Percentiles rank a stretch among this genome's conserved stretches.
Evolutionary conservation across 768 basidiomycete genomes (phyloP).

Genomic region (Mycena maculata): DNA sequence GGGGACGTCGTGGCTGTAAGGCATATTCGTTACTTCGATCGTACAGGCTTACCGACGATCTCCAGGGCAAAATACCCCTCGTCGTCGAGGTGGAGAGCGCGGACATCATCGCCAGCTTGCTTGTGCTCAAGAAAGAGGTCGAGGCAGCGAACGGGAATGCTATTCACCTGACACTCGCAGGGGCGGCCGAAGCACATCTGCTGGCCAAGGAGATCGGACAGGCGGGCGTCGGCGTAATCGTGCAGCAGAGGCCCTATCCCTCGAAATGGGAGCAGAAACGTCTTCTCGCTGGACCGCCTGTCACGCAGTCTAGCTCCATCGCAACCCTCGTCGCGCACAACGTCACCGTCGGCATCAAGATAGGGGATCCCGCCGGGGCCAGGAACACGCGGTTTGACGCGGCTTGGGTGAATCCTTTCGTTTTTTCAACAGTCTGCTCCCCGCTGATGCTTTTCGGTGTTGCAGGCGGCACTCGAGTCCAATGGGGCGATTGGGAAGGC

Average conservation of each 20-base stretch:
- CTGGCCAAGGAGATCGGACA: conserved; percentile 71
- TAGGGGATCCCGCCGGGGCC: conserved; percentile 64
- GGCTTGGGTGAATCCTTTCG: conserved; percentile 57
- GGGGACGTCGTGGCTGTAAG: conserved; percentile 1
- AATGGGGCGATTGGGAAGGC: conserved; percentile 49
- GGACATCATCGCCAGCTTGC: conserved; percentile 78
- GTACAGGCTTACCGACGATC: neutral
- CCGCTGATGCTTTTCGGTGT: neutral
- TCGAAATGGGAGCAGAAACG: conserved; percentile 68
- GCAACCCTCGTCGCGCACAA: conserved; percentile 67
- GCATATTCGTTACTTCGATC: conserved; percentile 45
- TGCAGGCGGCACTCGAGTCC: conserved; percentile 54
- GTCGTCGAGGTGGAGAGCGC: conserved; percentile 78
- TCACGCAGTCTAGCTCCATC: conserved; percentile 67
- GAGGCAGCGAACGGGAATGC: conserved; percentile 50
- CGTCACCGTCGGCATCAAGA: conserved; percentile 73
- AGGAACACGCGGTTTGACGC: conserved; percentile 78
- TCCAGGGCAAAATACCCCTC: conserved; percentile 69
- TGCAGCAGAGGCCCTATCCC: conserved; percentile 75
- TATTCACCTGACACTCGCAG: conserved; percentile 62
- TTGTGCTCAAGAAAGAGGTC: conserved; percentile 69
- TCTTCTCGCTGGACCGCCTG: conserved; percentile 77
- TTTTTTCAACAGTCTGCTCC: neutral
- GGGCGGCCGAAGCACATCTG: conserved; percentile 71
- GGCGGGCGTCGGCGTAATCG: conserved; percentile 76